Conservation (phyloP, 1,284 basidiomycete genomes). For the Coriolopsis trogii region DNA sequence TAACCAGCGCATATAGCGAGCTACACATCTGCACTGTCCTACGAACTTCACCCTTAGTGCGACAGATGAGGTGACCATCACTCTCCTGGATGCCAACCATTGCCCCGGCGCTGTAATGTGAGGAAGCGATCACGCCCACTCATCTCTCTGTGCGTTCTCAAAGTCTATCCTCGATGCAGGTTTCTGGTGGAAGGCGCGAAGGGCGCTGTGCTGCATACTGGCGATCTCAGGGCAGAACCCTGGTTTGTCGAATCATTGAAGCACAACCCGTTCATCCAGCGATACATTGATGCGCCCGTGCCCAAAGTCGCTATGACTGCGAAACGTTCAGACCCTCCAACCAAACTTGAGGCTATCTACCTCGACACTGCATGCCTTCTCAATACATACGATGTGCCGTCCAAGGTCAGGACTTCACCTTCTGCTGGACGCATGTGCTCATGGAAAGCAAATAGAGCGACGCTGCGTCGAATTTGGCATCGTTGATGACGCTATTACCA, state of each 20-base stretch:
- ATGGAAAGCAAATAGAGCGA: slow-evolving; percentile 47
- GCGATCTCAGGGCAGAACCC: slow-evolving; percentile 88
- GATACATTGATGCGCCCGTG: slow-evolving; percentile 57
- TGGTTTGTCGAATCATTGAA: slow-evolving; percentile 72
- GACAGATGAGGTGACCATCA: slow-evolving; percentile 67
- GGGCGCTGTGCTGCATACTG: slow-evolving; percentile 86
- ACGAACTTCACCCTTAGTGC: slow-evolving; percentile 62
- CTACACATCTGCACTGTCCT: slow-evolving; percentile 64
- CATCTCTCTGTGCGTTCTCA: neutral
- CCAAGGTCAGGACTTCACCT: slow-evolving; percentile 57
- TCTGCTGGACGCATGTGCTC: neutral
- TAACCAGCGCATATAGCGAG: slow-evolving; percentile 36
- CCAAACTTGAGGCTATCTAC: slow-evolving; percentile 79
- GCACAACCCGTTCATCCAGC: slow-evolving; percentile 70
- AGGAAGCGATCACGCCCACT: slow-evolving; percentile 26
- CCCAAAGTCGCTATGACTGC: no score
- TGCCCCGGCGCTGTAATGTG: slow-evolving; percentile 94
- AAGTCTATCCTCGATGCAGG: slow-evolving; percentile 49
- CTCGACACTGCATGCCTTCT: slow-evolving; percentile 82
- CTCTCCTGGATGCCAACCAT: slow-evolving; percentile 90
- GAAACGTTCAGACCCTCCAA: no score
- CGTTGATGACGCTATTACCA: slow-evolving; percentile 72
- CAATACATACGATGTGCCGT: slow-evolving; percentile 62
- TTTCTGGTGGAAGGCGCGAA: slow-evolving; percentile 81
- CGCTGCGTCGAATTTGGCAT: slow-evolving; percentile 68